Conservation (phyloP, 78 protist genomes). For the Diacronema lutheri region DNA sequence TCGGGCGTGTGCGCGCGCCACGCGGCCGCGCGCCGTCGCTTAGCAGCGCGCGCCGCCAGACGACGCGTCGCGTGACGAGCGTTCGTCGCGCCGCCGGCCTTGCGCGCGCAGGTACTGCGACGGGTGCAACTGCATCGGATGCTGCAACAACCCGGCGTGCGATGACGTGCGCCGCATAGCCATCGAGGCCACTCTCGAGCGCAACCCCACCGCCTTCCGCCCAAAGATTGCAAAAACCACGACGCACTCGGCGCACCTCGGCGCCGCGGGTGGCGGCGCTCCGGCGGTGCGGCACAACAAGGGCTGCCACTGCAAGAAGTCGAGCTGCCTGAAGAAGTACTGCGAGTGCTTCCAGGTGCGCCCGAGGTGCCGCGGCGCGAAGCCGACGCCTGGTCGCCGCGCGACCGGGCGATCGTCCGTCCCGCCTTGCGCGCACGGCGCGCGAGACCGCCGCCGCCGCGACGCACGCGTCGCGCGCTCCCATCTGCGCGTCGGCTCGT, state of each 20-base stretch:
- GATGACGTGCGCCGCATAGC: constrained; percentile 52
- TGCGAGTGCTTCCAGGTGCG: constrained; percentile 76
- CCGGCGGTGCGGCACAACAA: constrained; percentile 34
- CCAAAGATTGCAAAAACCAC: constrained; percentile 59
- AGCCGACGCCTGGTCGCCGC: no score
- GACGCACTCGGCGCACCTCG: no score
- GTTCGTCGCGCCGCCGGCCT: no score
- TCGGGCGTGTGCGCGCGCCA: neutral
- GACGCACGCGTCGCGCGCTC: no score
- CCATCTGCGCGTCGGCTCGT: no score
- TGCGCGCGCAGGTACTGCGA: constrained; percentile 23
- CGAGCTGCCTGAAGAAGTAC: constrained; percentile 76
- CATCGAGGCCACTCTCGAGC: constrained; percentile 53
- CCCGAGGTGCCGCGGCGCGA: no score
- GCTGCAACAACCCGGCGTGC: constrained; percentile 62
- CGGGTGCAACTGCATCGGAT: constrained; percentile 63
- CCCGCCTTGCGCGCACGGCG: no score
- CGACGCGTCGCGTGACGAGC: no score
- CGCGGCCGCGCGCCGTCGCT: no score
- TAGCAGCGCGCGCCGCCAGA: no score
- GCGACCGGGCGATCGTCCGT: no score
- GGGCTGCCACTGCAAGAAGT: constrained; percentile 80
- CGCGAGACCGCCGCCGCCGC: no score
- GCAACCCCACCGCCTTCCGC: constrained; percentile 72
- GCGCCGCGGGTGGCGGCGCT: neutral